Evolutionary conservation across 176 grass and related monocot genomes (phyloP).

Genomic region (Juncus effusus): DNA sequence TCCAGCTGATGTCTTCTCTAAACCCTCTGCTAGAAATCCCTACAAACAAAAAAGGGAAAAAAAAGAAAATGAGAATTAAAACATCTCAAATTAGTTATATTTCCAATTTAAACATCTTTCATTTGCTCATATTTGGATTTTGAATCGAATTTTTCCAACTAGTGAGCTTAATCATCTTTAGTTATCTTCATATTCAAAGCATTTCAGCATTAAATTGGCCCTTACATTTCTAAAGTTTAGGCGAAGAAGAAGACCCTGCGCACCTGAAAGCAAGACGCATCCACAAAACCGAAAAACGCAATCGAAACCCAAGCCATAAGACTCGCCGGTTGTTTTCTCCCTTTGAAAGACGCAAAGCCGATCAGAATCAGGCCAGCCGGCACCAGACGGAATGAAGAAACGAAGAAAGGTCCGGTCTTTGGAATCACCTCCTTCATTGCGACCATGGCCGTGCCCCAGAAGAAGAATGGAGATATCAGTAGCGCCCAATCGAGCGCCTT

Average conservation of each 20-base stretch:
- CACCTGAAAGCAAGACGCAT: constrained; percentile 94
- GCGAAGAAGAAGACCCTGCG: not conserved
- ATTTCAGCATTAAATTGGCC: constrained; percentile 10
- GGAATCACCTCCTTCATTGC: constrained; percentile 99
- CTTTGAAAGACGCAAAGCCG: constrained; percentile 57
- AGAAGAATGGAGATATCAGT: constrained; percentile 95
- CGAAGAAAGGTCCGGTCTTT: constrained; percentile 84
- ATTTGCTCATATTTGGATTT: not conserved
- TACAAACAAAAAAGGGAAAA: constrained; percentile 25
- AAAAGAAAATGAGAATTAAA: not conserved
- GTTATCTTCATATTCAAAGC: not conserved
- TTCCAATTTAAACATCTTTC: not conserved
- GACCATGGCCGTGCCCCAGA: constrained; percentile 99
- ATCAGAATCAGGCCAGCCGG: constrained; percentile 66
- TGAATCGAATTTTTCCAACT: too few relatives aligned
- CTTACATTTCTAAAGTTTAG: constrained; percentile 16
- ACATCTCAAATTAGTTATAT: not conserved
- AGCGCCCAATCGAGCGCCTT: constrained; percentile 57
- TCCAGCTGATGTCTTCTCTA: constrained; percentile 80
- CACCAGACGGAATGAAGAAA: constrained; percentile 64
- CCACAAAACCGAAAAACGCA: constrained; percentile 53
- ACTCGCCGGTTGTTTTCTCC: constrained; percentile 70
- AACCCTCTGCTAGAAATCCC: constrained; percentile 92
- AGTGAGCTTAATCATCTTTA: not conserved
- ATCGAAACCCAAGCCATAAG: constrained; percentile 63